Evolutionary conservation across 306 rosid species (phyloP).

Genomic region (apple (Malus domestica)): ASM211411v1 NC_041790.1:34540001-34540500

Average conservation of each 20-base stretch:
- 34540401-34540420: neutral
- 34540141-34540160: neutral
- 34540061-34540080: neutral
- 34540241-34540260: constrained; percentile 60
- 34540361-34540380: too few relatives aligned
- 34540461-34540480: neutral
- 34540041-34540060: neutral
- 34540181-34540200: constrained; percentile 52
- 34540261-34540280: constrained; percentile 44
- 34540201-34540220: constrained; percentile 60
- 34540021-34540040: too few relatives aligned
- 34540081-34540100: neutral
- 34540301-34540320: constrained; percentile 68
- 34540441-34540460: neutral
- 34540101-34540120: neutral
- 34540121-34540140: neutral
- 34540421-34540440: neutral
- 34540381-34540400: neutral
- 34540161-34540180: constrained; percentile 37
- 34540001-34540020: too few relatives aligned
- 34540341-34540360: neutral
- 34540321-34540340: constrained; percentile 21
- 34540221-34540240: constrained; percentile 88
- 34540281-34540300: constrained; percentile 42
- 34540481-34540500: constrained; percentile 55